A percentile compares a stretch with the other conserved stretches of the same genome.
These are phyloP conservation scores for Boletus pseudopeckii DNA, from an alignment of 768 basidiomycete genomes.

Conservation along the genomic window DNA sequence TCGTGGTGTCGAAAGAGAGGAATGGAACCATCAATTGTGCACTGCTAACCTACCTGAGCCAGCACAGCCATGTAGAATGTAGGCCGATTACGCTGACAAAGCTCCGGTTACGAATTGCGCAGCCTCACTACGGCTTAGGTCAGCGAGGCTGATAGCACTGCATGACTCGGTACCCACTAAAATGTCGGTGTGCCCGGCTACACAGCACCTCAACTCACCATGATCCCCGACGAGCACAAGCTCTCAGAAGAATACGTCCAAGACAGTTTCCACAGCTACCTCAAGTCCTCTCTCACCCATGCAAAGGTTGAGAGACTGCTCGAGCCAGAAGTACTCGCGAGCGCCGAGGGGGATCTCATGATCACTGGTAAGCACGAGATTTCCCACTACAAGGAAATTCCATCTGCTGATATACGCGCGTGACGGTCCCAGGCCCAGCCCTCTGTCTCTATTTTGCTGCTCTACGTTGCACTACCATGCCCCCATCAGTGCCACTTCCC, in stretches of 20 bases:
- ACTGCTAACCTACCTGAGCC: too few relatives aligned
- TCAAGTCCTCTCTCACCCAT: constrained; percentile 73
- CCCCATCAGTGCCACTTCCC: constrained; percentile 80
- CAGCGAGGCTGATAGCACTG: neutral
- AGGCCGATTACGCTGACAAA: too few relatives aligned
- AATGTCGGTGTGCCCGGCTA: neutral
- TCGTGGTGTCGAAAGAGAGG: neutral
- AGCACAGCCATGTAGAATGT: neutral
- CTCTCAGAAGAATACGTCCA: constrained; percentile 67
- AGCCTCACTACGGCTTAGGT: neutral
- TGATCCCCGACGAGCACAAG: constrained; percentile 29
- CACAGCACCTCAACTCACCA: neutral
- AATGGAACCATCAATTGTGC: neutral
- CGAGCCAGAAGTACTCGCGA: constrained; percentile 68
- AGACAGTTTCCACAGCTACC: constrained; percentile 78
- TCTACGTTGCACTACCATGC: constrained; percentile 66
- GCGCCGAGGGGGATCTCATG: constrained; percentile 82
- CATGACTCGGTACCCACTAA: too few relatives aligned
- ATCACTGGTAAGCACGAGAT: constrained; percentile 59
- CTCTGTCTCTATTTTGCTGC: constrained; percentile 85
- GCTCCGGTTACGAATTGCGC: too few relatives aligned
- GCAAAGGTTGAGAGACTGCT: constrained; percentile 75
- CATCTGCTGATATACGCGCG: neutral
- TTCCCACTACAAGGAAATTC: neutral
- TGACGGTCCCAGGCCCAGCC: constrained; percentile 55